These are phyloP conservation scores for Apostasia shenzhenica DNA, from an alignment of 106 monocot species.

Conservation along the genomic window DNA sequence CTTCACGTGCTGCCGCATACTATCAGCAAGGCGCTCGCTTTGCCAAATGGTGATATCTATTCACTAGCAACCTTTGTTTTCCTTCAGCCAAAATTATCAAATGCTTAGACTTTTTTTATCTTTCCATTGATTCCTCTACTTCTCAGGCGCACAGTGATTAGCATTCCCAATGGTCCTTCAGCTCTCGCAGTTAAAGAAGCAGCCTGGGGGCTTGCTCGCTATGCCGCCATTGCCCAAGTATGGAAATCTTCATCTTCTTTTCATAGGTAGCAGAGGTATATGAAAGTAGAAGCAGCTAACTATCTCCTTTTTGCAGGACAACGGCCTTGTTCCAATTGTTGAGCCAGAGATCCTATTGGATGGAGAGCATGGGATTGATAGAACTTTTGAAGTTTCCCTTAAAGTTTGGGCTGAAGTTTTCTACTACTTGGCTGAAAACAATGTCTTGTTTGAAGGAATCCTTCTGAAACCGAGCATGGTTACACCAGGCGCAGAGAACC, in stretches of 20 bases:
- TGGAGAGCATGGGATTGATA: conserved; percentile 73
- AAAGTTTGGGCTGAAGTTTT: conserved; percentile 80
- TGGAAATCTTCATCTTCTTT: not conserved
- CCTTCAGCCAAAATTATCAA: not conserved
- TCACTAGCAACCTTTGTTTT: not conserved
- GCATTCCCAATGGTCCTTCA: conserved; percentile 55
- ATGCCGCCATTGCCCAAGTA: conserved; percentile 91
- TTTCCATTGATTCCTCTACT: not conserved
- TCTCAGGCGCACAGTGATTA: conserved; percentile 86
- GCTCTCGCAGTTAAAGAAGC: conserved; percentile 72
- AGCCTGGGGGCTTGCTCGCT: conserved; percentile 94
- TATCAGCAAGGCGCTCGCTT: conserved; percentile 49
- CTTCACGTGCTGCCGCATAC: conserved; percentile 35
- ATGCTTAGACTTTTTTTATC: not conserved
- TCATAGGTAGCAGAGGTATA: not conserved
- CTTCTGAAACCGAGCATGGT: conserved; percentile 85
- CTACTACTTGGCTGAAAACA: conserved; percentile 75
- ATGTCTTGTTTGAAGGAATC: conserved; percentile 72
- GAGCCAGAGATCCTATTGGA: conserved; percentile 78
- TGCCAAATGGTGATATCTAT: conserved; percentile 73
- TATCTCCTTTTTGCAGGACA: conserved; percentile 30
- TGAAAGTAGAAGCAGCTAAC: not conserved
- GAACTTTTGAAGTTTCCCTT: conserved; percentile 64
- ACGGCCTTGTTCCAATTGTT: conserved; percentile 69
- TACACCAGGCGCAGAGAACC: conserved; percentile 69